Conservation (phyloP, 2,329 filamentous ascomycete species). For the Fusarium torreyae region DNA sequence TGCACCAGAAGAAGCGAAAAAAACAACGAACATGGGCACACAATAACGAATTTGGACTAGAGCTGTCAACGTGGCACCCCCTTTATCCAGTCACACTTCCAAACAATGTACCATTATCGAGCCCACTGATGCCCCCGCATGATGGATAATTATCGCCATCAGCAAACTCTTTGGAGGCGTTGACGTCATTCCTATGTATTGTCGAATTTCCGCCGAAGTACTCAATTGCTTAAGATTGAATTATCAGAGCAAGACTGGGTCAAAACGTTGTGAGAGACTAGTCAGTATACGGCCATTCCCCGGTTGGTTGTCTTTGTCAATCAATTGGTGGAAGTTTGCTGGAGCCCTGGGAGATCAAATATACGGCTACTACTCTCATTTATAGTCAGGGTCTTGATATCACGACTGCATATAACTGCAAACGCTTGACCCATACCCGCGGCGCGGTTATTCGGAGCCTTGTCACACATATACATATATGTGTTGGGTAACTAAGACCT, state of each 20-base stretch:
- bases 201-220: neutral
- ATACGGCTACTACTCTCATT: slow-evolving; percentile 1
- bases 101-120: slow-evolving; percentile 34
- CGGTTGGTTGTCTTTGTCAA: neutral
- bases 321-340: slow-evolving; percentile 41
- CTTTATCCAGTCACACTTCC: slow-evolving; percentile 32
- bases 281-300: slow-evolving; percentile 6
- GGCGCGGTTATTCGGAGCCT: slow-evolving; percentile 22
- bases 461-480: slow-evolving; percentile 29
- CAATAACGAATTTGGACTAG: slow-evolving; percentile 32
- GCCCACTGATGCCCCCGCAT: slow-evolving; percentile 31
- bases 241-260: neutral
- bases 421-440: slow-evolving; percentile 27
- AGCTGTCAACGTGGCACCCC: slow-evolving; percentile 47
- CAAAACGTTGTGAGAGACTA: neutral
- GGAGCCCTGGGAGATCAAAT: slow-evolving; percentile 4
- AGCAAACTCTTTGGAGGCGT: slow-evolving; percentile 38
- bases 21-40: slow-evolving; percentile 14
- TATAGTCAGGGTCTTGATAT: slow-evolving; percentile 34
- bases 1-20: slow-evolving; percentile 24
- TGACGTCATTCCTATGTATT: slow-evolving; percentile 42
- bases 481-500: slow-evolving; percentile 6
- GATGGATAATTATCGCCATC: slow-evolving; percentile 31
- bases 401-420: slow-evolving; percentile 27
- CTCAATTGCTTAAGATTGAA: slow-evolving; percentile 8